Evolutionary conservation across 495 filamentous ascomycete genomes (phyloP).

Genomic region (Neurospora cerealis): DNA sequence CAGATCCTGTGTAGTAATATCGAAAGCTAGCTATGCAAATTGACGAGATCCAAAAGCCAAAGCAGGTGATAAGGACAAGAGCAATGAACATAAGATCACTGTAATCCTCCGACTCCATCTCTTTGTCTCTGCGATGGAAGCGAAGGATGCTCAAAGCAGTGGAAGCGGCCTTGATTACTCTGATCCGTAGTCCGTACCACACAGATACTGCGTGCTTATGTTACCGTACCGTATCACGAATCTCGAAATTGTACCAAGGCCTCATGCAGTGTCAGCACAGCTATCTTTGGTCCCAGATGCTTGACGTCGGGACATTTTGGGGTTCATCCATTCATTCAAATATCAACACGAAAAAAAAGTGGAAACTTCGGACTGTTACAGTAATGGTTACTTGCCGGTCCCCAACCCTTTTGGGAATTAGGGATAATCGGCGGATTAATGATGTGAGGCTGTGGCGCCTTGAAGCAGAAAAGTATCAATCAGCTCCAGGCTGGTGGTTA

Average conservation of each 20-base stretch:
- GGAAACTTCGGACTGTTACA: neutral
- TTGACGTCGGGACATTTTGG: neutral
- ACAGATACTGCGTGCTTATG: neutral
- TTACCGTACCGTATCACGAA: neutral
- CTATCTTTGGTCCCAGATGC: neutral
- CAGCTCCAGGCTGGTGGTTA: neutral
- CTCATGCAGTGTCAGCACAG: neutral
- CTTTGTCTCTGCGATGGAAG: slow-evolving; percentile 13
- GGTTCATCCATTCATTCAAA: neutral
- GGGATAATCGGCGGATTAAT: neutral
- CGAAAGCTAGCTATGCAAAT: neutral
- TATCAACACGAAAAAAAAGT: neutral
- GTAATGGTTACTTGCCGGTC: neutral
- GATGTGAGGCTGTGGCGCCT: neutral
- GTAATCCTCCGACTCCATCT: neutral
- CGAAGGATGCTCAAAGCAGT: neutral
- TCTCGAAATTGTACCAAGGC: neutral
- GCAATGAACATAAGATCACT: neutral
- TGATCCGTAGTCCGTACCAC: neutral
- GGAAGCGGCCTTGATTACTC: neutral
- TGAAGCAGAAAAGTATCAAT: neutral
- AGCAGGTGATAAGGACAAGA: neutral
- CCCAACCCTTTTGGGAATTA: neutral
- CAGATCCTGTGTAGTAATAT: neutral
- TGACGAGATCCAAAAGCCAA: neutral